Evolutionary conservation across 371 early-diverging fungal genomes (phyloP).

Genomic region (Dinochytrium kinnereticum): DNA sequence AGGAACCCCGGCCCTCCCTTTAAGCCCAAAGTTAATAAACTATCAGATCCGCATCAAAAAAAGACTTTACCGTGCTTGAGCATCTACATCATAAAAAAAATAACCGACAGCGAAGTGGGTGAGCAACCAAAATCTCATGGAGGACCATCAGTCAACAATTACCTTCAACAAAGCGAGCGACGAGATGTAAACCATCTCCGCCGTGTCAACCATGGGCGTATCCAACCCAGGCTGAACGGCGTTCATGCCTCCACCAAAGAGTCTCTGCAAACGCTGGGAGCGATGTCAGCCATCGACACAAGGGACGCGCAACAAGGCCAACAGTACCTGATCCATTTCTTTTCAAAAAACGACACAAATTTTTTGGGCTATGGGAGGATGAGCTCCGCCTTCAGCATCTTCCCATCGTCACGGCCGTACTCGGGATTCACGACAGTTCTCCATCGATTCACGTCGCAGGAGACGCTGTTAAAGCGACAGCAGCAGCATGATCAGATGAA

Average conservation of each 20-base stretch:
- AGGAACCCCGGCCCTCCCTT: slow-evolving; percentile 99
- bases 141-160: slow-evolving; percentile 88
- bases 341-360: not conserved
- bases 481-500: not conserved
- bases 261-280: slow-evolving; percentile 44
- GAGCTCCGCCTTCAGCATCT: not conserved
- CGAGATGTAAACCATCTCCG: slow-evolving; percentile 99
- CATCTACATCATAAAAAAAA: slow-evolving; percentile 64
- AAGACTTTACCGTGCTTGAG: slow-evolving; percentile 80
- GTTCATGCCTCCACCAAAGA: slow-evolving; percentile 43
- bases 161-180: slow-evolving; percentile 98
- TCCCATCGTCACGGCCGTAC: not conserved
- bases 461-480: not conserved
- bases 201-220: slow-evolving; percentile 92
- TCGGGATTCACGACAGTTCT: not conserved
- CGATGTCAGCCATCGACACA: not conserved
- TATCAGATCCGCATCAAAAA: not conserved
- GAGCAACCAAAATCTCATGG: slow-evolving; percentile 75
- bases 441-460: slow-evolving; percentile 5
- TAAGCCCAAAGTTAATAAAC: slow-evolving; percentile 13
- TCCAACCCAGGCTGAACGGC: slow-evolving; percentile 77
- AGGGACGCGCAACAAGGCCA: slow-evolving; percentile 1
- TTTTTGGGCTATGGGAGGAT: not conserved
- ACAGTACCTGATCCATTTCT: not conserved
- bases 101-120: not conserved